phyloP scores from a whole-genome alignment of 148 eudicot genomes.

The Euryodendron excelsum region DNA sequence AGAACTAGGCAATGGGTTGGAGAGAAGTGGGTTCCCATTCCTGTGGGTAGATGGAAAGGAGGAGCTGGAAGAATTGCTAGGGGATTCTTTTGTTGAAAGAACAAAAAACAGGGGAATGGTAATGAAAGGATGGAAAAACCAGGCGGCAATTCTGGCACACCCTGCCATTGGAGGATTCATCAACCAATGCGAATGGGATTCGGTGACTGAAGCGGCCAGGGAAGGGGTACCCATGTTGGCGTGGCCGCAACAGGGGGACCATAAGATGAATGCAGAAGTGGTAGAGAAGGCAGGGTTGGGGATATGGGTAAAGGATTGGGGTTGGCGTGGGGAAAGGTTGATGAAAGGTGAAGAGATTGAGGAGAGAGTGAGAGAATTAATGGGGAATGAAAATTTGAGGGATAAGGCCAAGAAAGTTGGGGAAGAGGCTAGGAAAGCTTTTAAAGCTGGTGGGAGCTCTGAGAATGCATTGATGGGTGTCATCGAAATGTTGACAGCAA shows the following conservation, averaged over 20 bases:
- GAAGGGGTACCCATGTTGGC: constrained; percentile 15
- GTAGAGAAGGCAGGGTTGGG: constrained; percentile 22
- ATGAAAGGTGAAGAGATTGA: constrained; percentile 18
- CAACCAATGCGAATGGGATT: constrained; percentile 14
- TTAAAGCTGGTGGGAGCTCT: constrained; percentile 23
- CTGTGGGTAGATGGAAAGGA: constrained; percentile 26
- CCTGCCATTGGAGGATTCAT: constrained; percentile 20
- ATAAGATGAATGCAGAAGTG: constrained; percentile 21
- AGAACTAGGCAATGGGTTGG: constrained; percentile 40
- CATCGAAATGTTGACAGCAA: not conserved
- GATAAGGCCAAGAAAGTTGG: constrained; percentile 18
- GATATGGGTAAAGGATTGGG: constrained; percentile 21
- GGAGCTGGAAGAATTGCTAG: not conserved
- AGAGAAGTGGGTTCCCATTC: constrained; percentile 27
- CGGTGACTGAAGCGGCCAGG: constrained; percentile 13
- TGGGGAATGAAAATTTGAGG: constrained; percentile 10
- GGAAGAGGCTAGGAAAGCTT: constrained; percentile 23
- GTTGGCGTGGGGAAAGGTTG: constrained; percentile 17
- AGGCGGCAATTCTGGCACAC: constrained; percentile 16
- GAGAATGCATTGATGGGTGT: constrained; percentile 9
- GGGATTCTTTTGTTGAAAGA: constrained; percentile 1
- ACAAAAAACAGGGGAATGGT: constrained; percentile 12
- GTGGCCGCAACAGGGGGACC: constrained; percentile 26
- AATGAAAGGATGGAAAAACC: constrained; percentile 4
- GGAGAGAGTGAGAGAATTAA: constrained; percentile 16